Percentiles rank a stretch among this genome's conserved stretches.
Conservation (phyloP, 495 filamentous ascomycete genomes). For the Podospora fimiseda region DNA sequence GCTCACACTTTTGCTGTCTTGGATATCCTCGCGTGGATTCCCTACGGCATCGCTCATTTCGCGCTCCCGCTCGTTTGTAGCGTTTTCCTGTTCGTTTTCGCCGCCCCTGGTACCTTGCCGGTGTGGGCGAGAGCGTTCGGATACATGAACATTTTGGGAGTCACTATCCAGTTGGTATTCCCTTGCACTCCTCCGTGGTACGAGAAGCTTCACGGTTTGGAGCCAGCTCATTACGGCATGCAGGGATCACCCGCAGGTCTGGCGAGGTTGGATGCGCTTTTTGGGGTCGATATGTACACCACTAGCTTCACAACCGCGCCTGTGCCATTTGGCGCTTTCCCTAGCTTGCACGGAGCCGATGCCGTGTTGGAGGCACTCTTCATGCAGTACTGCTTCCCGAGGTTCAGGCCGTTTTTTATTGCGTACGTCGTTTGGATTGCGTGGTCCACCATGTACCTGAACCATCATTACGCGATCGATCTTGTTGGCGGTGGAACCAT, state of each 20-base stretch:
- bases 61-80: conserved; percentile 72
- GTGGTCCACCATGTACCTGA: conserved; percentile 98
- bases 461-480: conserved; percentile 93
- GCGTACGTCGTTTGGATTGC: conserved; percentile 85
- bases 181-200: conserved; percentile 96
- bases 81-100: conserved; percentile 74
- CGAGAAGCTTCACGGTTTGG: conserved; percentile 78
- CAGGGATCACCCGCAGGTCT: conserved; percentile 80
- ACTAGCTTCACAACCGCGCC: conserved; percentile 82
- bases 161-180: conserved; percentile 78
- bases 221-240: conserved; percentile 86
- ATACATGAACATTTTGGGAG: conserved; percentile 83
- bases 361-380: conserved; percentile 88
- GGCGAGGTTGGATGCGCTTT: conserved; percentile 77
- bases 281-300: conserved; percentile 88
- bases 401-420: conserved; percentile 66
- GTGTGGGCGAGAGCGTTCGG: conserved; percentile 83
- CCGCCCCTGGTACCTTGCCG: conserved; percentile 74
- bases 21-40: conserved; percentile 85
- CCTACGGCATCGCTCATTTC: conserved; percentile 86
- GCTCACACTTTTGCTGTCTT: conserved; percentile 75
- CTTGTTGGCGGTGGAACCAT: conserved; percentile 78
- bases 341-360: conserved; percentile 78
- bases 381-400: conserved; percentile 83
- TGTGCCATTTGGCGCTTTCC: conserved; percentile 91